Base-by-base conservation (phyloP, 306 rosid genomes). In the Delonix regia region DNA sequence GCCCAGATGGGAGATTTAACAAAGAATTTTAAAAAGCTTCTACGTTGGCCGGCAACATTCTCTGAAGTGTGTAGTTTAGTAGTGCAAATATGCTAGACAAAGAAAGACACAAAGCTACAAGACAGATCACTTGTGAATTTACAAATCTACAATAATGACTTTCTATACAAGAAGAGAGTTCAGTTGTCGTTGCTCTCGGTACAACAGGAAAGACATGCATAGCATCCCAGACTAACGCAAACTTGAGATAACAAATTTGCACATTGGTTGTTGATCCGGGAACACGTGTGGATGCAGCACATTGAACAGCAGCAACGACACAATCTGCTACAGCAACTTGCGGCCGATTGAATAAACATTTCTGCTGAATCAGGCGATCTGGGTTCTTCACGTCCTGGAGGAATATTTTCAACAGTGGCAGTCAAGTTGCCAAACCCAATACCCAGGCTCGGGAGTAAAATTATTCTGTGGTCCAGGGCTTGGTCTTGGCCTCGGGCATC, bases 341-440 rank as follows among this genome's bases (percentile, higher is more conserved):
- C 76, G 33, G 97, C 90, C 1, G 92, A 93, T 71, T 65, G 84
- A 21, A 85, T 87, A 30, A 94, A 83, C 1, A 85, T 53, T 67
- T 94, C 97, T 3, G 93, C 94, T 1, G 88, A 87, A 39, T 94
- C 97, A 5, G 94, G 84, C 55, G 59, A 57, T 21, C 63, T 88
- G 15, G 81, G 25, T 27, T 89, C 94, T 57, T 72, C 91, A 2
- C 25, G 30, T 80, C 97, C 97, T 18, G 91, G 97, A 76, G 53
- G 79, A 38, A 51, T 73, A 83, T 90, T 92, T 18, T 92, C 97
- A 4, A 70, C 73, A 3, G 98, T 94, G 75, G 93, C 94, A 25
- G 45, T 76, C 85, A 92, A 80, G 91, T 86, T 70, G 51, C 98
- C 98, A 80, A 89, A 94, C 48, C 97, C 97, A 24, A 94, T 45